phyloP scores from a whole-genome alignment of 2,329 filamentous ascomycete species.

The Penicillium thymicola region DNA sequence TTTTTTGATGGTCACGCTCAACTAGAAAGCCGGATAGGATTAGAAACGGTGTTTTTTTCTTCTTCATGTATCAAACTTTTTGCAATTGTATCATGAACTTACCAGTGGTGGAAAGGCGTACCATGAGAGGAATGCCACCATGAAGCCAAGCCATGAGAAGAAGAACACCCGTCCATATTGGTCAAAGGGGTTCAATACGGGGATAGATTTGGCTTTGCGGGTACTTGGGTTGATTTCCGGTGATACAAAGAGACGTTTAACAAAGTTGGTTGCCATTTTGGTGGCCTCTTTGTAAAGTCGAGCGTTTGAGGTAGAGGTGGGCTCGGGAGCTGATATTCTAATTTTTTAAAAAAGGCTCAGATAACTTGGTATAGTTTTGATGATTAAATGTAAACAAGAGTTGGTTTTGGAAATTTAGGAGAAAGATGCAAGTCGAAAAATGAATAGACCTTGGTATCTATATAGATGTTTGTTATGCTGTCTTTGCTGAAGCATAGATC shows the following conservation, averaged over 20 bases:
- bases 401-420: not conserved
- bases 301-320: not conserved
- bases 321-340: not conserved
- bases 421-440: not conserved
- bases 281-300: not conserved
- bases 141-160: constrained; percentile 83
- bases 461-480: constrained; percentile 3
- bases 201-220: constrained; percentile 76
- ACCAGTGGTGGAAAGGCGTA: constrained; percentile 87
- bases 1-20: constrained; percentile 72
- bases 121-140: constrained; percentile 85
- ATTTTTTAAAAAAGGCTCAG: not conserved
- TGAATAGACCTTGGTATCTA: not conserved
- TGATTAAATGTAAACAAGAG: not conserved
- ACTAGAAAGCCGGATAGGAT: constrained; percentile 35
- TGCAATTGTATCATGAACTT: constrained; percentile 33
- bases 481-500: not conserved
- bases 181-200: constrained; percentile 72
- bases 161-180: constrained; percentile 84
- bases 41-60: constrained; percentile 8
- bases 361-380: not conserved
- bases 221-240: constrained; percentile 82
- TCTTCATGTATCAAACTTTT: not conserved
- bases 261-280: constrained; percentile 21
- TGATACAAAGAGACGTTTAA: constrained; percentile 38